Conservation (phyloP, 768 basidiomycete species). For the Phanerochaete sordida region DNA sequence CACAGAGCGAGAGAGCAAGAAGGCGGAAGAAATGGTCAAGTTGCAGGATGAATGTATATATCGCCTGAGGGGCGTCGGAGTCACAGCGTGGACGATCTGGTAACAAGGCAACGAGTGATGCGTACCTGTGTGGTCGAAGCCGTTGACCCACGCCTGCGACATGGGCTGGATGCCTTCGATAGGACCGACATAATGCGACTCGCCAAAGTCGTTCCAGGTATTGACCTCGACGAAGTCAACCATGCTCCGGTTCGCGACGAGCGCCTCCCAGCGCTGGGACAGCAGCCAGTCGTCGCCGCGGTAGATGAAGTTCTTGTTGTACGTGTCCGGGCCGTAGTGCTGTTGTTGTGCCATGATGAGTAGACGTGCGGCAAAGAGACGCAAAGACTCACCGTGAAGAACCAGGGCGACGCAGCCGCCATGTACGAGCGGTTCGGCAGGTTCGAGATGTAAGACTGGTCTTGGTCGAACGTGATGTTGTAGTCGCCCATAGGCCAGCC, state of each 20-base stretch:
- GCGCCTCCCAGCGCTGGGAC: constrained; percentile 61
- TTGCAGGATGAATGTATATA: too few species aligned
- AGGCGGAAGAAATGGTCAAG: too few species aligned
- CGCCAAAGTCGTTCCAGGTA: constrained; percentile 70
- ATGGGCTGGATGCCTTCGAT: constrained; percentile 38
- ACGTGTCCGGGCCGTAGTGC: constrained; percentile 64
- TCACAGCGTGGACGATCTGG: too few species aligned
- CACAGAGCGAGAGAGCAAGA: neutral
- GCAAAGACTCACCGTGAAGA: constrained; percentile 48
- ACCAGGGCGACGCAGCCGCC: constrained; percentile 67
- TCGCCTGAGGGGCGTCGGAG: too few species aligned
- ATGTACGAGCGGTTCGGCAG: constrained; percentile 35
- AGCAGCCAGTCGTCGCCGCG: constrained; percentile 66
- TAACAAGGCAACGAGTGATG: neutral
- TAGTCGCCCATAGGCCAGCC: constrained; percentile 61
- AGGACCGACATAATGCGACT: constrained; percentile 51
- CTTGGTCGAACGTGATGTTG: constrained; percentile 20
- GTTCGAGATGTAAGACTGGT: constrained; percentile 17
- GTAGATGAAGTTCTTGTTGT: constrained; percentile 69
- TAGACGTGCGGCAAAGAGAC: neutral
- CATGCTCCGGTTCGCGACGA: constrained; percentile 52
- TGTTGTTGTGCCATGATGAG: constrained; percentile 7
- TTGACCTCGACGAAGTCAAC: constrained; percentile 59
- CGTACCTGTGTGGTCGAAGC: constrained; percentile 33
- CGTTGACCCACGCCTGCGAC: constrained; percentile 38